Base-by-base conservation (phyloP, 1,284 basidiomycete genomes). In the Rhodotorula mucilaginosa region DNA sequence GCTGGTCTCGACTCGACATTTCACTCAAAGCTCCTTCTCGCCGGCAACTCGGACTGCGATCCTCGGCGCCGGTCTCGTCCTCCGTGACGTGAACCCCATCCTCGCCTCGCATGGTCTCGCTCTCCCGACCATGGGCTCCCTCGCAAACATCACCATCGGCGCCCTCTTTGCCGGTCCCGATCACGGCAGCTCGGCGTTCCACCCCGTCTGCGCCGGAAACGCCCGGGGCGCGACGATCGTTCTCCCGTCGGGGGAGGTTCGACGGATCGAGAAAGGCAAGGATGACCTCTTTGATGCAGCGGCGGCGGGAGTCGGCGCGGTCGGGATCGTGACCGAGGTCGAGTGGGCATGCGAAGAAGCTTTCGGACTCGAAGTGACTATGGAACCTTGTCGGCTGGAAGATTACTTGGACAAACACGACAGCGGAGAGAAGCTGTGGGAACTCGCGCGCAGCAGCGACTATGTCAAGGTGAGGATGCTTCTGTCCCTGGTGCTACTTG, bases 281-380 rank as follows among this genome's bases (percentile, higher is more conserved):
- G 64, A 66, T 18, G 64, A 66, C 21, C 58, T 66, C 19, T 66
- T 54, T 44, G 23, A 58, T 16, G 64, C 64, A 2, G 58, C 39
- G 2, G 64, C 58, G 2, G 34, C 39, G 2, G 64, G 58, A 16
- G 39, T 66, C 8, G 58, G 58, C 3, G 64, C 34, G 7, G 26
- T 60, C 15, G 64, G 64, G 5, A 8, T 47, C n/a, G 58, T 66
- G 1, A 52, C 49, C 12, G 64, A 66, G 58, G 58, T 66, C 10
- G 58, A 66, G 49, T 66, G 31, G n/a, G 58, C 51, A 23, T n/a
- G 49, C 12, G 64, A 60, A 4, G 64, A 66, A 58, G 64, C 64
- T 34, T 66, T 66, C 44, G 64, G 58, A 23, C 19, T 66, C 3
- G 64, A 66, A 26, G 49, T 66, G 8, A 60, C 48, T 49, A 60